Evolutionary conservation across 768 basidiomycete species (phyloP).

Genomic region (Pisolithus tinctorius): DNA sequence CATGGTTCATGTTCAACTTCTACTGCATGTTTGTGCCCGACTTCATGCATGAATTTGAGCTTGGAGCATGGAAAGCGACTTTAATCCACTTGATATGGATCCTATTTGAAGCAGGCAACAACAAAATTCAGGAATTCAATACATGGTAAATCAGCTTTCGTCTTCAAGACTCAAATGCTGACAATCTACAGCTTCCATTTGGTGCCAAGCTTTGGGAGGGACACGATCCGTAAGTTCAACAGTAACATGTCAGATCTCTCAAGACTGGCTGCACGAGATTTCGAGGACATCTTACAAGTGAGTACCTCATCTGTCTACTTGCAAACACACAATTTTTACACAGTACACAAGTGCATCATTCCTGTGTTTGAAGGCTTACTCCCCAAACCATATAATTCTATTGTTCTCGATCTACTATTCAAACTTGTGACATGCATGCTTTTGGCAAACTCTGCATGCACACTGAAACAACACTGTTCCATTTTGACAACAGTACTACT

Average conservation of each 20-base stretch:
- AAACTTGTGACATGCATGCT: too few relatives aligned
- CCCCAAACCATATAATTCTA: too few relatives aligned
- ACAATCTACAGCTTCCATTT: conserved; percentile 7
- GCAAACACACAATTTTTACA: too few relatives aligned
- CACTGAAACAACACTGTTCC: too few relatives aligned
- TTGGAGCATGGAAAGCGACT: conserved; percentile 29
- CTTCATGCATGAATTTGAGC: conserved; percentile 29
- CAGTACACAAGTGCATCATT: too few relatives aligned
- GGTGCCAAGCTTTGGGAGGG: conserved; percentile 26
- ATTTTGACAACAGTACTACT: too few relatives aligned
- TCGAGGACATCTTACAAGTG: conserved; percentile 32
- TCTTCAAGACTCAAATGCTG: too few relatives aligned
- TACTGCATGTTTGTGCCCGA: conserved; percentile 23
- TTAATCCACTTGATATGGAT: conserved; percentile 31
- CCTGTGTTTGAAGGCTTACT: too few relatives aligned
- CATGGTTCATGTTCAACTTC: conserved; percentile 17
- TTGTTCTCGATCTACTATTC: too few relatives aligned
- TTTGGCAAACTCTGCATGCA: too few relatives aligned
- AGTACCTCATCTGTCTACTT: background rate
- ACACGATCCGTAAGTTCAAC: conserved; percentile 25
- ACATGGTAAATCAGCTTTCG: conserved; percentile 9
- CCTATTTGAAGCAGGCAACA: conserved; percentile 10
- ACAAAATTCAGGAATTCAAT: conserved; percentile 20
- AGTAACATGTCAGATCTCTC: conserved; percentile 28
- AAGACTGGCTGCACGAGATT: conserved; percentile 31